Base-by-base conservation (phyloP, 805 yeast genomes). In the Tetrapisispora nanseiensis region DNA sequence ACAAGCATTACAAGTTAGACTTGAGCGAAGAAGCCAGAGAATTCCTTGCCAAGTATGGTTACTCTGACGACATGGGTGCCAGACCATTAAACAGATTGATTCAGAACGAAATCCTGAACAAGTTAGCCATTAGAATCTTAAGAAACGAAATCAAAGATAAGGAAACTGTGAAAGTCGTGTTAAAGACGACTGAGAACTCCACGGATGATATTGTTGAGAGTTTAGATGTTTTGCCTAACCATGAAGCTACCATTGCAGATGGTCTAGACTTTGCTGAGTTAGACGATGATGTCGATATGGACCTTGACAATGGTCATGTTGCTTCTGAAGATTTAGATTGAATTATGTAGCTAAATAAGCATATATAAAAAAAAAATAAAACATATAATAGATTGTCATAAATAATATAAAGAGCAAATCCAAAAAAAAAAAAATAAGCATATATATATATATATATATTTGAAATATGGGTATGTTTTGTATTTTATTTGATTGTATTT, bases 61-160 rank as follows among this genome's bases (percentile, higher is more conserved):
- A 89, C 67, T 86, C 95, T 21, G 74, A 81, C 44, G 95, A 90
- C 62, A 70, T 92, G 63, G 98, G 98, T 67, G 98, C 98, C 6
- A 76, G 98, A 62, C 98, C 98, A 45, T 75, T 92, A 67, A 84
- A 84, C 70, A 78, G 97, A 56, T 74, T 92, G 55, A 90, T 92
- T 51, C 97, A 92, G 65, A 75, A 73, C 48, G 92, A 87, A 62
- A 74, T 92, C 16, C 77, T 92, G 62, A 92, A 92, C 67, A 79
- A 73, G 56, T 70, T 92, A 65, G 98, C 98, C 0, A 74, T 92
- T n/a, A 74, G 86, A 65, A 75, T 92, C 39, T 73, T 92, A 52
- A 81, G 79, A 61, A 94, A 94, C 11, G 95, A 89, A 62, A 76
- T 92, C 46, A 72, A 69, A 57, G 97, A 92, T 58, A 86, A 87